These are phyloP conservation scores for Gautieria morchelliformis DNA, from an alignment of 768 basidiomycete species.

Conservation along the genomic window DNA sequence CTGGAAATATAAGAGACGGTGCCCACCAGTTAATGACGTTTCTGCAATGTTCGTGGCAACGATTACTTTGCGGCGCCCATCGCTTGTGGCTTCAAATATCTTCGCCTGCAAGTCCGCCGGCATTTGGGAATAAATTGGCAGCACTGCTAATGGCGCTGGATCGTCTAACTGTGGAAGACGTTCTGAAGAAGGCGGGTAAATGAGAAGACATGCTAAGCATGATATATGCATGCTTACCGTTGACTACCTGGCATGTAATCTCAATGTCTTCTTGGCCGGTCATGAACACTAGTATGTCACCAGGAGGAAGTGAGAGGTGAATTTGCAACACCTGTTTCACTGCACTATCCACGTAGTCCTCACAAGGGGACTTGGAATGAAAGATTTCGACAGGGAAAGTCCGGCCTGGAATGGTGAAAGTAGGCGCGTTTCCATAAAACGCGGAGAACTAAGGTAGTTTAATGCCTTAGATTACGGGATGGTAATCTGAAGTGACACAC, in stretches of 20 bases:
- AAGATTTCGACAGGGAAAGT: constrained; percentile 97
- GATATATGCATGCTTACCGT: constrained; percentile 45
- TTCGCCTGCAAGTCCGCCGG: constrained; percentile 97
- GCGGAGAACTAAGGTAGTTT: constrained; percentile 68
- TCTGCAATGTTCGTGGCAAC: constrained; percentile 99
- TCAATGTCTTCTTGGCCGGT: constrained; percentile 99
- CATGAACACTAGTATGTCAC: constrained; percentile 98
- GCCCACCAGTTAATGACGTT: constrained; percentile 82
- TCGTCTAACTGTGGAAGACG: constrained; percentile 89
- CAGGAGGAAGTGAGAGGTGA: constrained; percentile 83
- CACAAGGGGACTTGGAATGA: constrained; percentile 95
- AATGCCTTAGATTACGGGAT: background rate
- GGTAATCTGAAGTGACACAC: constrained; percentile 26
- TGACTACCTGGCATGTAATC: constrained; percentile 87
- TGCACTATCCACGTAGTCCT: constrained; percentile 96
- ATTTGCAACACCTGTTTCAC: constrained; percentile 98
- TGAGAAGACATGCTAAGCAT: background rate
- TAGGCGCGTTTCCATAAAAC: constrained; percentile 93
- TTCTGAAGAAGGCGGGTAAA: constrained; percentile 39
- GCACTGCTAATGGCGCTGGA: constrained; percentile 74
- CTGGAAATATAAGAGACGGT: background rate
- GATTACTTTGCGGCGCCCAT: constrained; percentile 93
- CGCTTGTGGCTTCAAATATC: constrained; percentile 90
- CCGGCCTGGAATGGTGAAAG: constrained; percentile 87
- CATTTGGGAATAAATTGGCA: constrained; percentile 99